These are phyloP conservation scores for Fusarium sambucinum DNA, from an alignment of 2,329 filamentous ascomycete species.

Conservation along the genomic window DNA sequence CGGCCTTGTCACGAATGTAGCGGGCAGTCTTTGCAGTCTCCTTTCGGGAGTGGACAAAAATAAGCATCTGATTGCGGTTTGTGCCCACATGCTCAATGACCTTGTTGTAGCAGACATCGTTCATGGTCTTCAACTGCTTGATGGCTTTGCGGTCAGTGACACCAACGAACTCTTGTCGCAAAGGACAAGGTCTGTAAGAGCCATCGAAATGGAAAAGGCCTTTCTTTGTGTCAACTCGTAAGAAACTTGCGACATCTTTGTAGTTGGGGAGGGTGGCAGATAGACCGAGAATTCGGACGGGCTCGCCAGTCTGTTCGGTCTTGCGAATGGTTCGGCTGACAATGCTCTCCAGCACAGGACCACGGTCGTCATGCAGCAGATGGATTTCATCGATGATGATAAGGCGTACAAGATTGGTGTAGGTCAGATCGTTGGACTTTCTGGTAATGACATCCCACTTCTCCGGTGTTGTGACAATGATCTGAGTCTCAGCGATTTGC, in stretches of 20 bases:
- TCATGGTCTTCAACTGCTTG: conserved; percentile 99
- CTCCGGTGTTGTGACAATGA: conserved; percentile 98
- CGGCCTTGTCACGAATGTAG: conserved; percentile 94
- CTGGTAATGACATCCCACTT: conserved; percentile 99
- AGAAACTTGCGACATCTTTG: conserved; percentile 92
- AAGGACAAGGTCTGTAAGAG: conserved; percentile 90
- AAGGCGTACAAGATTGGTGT: conserved; percentile 95
- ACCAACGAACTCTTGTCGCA: conserved; percentile 97
- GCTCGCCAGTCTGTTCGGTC: conserved; percentile 93
- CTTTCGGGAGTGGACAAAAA: conserved; percentile 98
- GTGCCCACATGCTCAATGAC: conserved; percentile 95
- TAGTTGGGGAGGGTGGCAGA: conserved; percentile 98
- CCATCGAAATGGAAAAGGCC: conserved; percentile 97
- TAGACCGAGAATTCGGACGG: conserved; percentile 89
- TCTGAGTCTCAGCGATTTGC: conserved; percentile 96
- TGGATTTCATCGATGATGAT: conserved; percentile 99
- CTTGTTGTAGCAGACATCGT: conserved; percentile 98
- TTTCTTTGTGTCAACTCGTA: conserved; percentile 86
- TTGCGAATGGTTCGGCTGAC: conserved; percentile 93
- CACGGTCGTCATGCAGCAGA: conserved; percentile 95
- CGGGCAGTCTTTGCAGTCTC: conserved; percentile 98
- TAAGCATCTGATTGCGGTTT: conserved; percentile 96
- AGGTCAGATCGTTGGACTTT: conserved; percentile 96
- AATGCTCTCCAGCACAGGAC: conserved; percentile 95
- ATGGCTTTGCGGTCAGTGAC: conserved; percentile 98